Conservation (phyloP, 2,329 filamentous ascomycete species). For the Colletotrichum magnum region DNA sequence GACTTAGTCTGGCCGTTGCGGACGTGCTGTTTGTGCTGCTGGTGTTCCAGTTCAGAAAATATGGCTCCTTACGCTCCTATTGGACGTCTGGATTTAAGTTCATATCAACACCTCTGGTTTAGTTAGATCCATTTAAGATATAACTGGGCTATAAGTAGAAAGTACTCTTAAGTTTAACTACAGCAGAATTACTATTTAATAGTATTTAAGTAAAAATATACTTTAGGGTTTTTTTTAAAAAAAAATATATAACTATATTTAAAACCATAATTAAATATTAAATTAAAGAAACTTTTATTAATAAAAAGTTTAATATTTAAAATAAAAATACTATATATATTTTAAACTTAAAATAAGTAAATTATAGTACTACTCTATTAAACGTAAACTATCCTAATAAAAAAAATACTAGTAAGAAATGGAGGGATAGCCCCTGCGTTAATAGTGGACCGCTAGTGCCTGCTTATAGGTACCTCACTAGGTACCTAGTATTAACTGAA, state of each 20-base stretch:
- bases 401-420: background rate
- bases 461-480: too few relatives aligned
- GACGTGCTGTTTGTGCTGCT: too few relatives aligned
- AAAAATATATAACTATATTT: background rate
- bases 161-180: too few relatives aligned
- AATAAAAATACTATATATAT: background rate
- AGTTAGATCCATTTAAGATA: too few relatives aligned
- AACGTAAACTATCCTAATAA: background rate
- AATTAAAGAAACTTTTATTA: background rate
- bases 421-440: too few relatives aligned
- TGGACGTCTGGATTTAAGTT: too few relatives aligned
- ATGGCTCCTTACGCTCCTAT: too few relatives aligned
- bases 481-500: background rate
- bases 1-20: too few relatives aligned
- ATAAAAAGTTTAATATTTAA: background rate
- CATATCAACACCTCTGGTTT: too few relatives aligned
- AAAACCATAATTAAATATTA: background rate
- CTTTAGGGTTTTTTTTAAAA: background rate
- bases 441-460: too few relatives aligned
- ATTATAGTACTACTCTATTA: background rate
- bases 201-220: background rate
- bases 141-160: too few relatives aligned
- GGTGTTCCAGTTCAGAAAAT: too few relatives aligned
- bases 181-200: background rate
- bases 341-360: background rate